Evolutionary conservation across 2,329 filamentous ascomycete genomes (phyloP).

Genomic region (Fusarium subglutinans): DNA sequence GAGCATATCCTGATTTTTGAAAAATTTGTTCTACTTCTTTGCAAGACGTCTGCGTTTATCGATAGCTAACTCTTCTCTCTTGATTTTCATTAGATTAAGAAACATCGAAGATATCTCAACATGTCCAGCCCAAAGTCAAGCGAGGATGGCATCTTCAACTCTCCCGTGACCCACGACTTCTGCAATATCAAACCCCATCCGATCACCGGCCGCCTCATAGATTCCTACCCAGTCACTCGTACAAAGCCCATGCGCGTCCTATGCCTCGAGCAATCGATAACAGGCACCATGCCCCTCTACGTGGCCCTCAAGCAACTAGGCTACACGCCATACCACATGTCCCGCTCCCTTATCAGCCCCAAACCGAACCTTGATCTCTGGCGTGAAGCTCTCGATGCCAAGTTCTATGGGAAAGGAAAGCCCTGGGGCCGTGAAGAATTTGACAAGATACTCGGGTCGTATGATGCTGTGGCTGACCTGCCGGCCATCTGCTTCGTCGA

Average conservation of each 20-base stretch:
- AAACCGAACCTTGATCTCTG: conserved; percentile 21
- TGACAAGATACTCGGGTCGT: conserved; percentile 21
- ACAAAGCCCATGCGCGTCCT: conserved; percentile 28
- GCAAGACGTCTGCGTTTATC: no score
- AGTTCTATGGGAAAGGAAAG: conserved; percentile 22
- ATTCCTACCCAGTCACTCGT: conserved; percentile 16
- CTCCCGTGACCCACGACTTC: neutral
- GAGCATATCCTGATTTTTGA: neutral
- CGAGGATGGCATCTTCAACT: neutral
- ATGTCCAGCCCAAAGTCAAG: neutral
- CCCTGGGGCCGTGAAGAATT: conserved; percentile 28
- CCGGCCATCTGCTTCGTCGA: conserved; percentile 28
- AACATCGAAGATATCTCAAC: neutral
- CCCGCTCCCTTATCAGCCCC: conserved; percentile 1
- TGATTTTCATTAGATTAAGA: fast-evolving
- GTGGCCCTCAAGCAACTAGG: conserved; percentile 17
- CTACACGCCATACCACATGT: conserved; percentile 28
- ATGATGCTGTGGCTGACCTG: conserved; percentile 20
- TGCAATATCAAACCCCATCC: conserved; percentile 28
- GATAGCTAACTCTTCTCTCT: no score
- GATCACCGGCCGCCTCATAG: conserved; percentile 23
- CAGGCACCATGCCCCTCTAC: conserved; percentile 7
- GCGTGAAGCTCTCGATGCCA: conserved; percentile 33
- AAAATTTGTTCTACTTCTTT: no score
- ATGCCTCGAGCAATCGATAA: conserved; percentile 28